These are phyloP conservation scores for Pyrenula aspistea DNA, from an alignment of 495 filamentous ascomycete genomes.

Conservation along the genomic window DNA sequence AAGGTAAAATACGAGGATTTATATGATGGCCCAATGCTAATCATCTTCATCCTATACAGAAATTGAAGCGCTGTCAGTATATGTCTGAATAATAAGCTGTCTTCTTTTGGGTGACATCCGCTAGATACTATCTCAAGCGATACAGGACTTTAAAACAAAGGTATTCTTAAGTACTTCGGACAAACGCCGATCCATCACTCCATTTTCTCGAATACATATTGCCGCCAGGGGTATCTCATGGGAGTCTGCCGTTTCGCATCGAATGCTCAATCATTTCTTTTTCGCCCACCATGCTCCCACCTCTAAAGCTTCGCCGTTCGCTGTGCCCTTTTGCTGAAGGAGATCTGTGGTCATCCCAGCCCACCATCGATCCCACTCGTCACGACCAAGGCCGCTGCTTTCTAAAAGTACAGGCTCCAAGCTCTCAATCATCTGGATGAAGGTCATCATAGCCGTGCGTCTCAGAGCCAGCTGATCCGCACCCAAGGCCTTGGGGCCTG, in stretches of 20 bases:
- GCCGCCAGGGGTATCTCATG: constrained; percentile 3
- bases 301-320: constrained; percentile 83
- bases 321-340: constrained; percentile 63
- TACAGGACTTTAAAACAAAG: constrained; percentile 80
- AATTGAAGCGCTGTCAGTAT: constrained; percentile 78
- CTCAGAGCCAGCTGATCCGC: constrained; percentile 63
- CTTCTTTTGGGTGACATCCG: not conserved
- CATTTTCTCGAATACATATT: not conserved
- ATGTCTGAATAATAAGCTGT: not conserved
- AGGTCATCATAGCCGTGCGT: constrained; percentile 64
- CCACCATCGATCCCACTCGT: constrained; percentile 90
- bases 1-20: constrained; percentile 41
- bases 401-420: constrained; percentile 77
- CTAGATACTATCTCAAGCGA: constrained; percentile 86
- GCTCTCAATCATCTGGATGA: constrained; percentile 79
- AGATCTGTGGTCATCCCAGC: constrained; percentile 76
- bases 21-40: not conserved
- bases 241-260: constrained; percentile 5
- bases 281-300: constrained; percentile 89
- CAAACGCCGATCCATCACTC: not conserved
- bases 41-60: constrained; percentile 32
- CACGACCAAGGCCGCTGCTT: constrained; percentile 69
- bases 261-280: constrained; percentile 36
- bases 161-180: constrained; percentile 30
- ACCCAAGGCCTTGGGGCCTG: constrained; percentile 36